Evolutionary conservation across 2,329 filamentous ascomycete species (phyloP).

Genomic region (Raffaelea albimanens): DNA sequence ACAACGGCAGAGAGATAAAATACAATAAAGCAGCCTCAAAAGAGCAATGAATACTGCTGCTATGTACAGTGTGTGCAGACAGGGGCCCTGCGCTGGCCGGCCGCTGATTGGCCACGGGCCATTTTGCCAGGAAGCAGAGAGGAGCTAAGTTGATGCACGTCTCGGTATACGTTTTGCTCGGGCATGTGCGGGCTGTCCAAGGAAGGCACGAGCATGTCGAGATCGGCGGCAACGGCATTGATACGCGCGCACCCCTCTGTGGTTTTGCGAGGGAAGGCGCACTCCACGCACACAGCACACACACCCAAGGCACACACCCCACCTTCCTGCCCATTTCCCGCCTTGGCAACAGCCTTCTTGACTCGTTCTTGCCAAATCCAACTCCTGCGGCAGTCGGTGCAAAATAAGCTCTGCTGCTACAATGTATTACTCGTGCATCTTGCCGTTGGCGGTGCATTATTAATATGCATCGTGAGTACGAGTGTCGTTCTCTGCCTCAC

Average conservation of each 20-base stretch:
- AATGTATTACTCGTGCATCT: too few species aligned
- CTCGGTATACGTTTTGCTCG: constrained; percentile 8
- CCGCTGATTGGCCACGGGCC: constrained; percentile 5
- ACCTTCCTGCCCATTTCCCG: background rate
- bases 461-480: too few species aligned
- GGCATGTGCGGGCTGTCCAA: constrained; percentile 4
- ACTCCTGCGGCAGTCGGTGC: too few species aligned
- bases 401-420: too few species aligned
- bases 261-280: too few species aligned
- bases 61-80: background rate
- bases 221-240: constrained; percentile 4
- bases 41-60: background rate
- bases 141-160: constrained; percentile 10
- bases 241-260: constrained; percentile 4
- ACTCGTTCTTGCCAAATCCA: background rate
- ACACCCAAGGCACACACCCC: background rate
- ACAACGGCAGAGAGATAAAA: background rate
- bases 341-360: constrained; percentile 1
- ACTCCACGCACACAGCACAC: too few species aligned
- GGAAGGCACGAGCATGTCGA: background rate
- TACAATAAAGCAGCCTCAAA: constrained; percentile 4
- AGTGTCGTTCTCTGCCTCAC: too few species aligned
- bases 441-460: too few species aligned
- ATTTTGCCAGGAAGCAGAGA: background rate
- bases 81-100: background rate